Base-by-base conservation (phyloP, 2,329 filamentous ascomycete species). In the Periconia sp. region DNA sequence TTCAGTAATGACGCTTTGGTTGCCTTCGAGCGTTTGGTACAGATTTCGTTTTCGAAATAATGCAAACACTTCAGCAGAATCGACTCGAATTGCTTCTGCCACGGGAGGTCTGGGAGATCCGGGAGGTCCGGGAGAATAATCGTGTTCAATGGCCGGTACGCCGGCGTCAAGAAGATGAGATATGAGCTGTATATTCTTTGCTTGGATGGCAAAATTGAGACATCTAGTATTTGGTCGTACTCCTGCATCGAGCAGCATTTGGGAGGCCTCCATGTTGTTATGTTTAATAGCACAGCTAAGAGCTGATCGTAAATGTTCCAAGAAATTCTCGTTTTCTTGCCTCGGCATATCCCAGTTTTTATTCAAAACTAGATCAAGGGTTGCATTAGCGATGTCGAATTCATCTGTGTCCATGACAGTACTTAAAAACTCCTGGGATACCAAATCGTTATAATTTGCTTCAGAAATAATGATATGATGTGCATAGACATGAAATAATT, bases 191-290 rank as follows among this genome's bases (percentile, higher is more conserved):
- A 24, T 7, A 13, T 32, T 32, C 18, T 32, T n/a, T 15, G 6
- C 11, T 13, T n/a, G 23, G 13, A 32, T 17, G 15, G 28, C 28
- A 7, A 3, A 2, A 9, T 17, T 8, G 5, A 40, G 36, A 10
- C 11, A 21, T 24, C 6, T 15, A 5, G 26, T 15, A 17, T 17
- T 11, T 24, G 28, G 28, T 7, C 4, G 13, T 11, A 29, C 28
- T 15, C 28, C 21, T 18, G 17, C 19, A 5, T 13, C 12, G 4
- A 40, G 18, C 24, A 40, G n/a, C 18, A 16, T 19, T n/a, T n/a
- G 8, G 16, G 17, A 30, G 16, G 36, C 36, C 23, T 26, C 32
- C 17, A 36, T 23, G 32, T 46, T 24, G 12, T 19, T 19, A 24
- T 18, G n/a, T 19, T 11, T 15, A 17, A 40, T 19, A 9, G 42